Evolutionary conservation across 805 yeast genomes (phyloP).

Genomic region (Barnettozyma siamensis): DNA sequence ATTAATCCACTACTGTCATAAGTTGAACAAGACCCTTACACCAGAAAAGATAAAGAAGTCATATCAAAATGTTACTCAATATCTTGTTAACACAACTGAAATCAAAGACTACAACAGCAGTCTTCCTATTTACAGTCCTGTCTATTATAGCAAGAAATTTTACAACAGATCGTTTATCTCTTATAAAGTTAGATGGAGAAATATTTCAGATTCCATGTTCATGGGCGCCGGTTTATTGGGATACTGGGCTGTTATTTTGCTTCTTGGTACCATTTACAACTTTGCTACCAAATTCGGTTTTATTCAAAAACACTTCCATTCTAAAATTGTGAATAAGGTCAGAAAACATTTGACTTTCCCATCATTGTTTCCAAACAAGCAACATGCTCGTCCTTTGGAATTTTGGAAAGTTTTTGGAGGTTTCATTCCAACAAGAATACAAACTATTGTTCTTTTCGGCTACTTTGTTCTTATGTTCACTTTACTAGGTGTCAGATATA

Average conservation of each 20-base stretch:
- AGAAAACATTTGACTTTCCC: conserved; percentile 17
- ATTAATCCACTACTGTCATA: conserved; percentile 26
- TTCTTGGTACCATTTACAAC: conserved; percentile 33
- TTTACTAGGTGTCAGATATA: conserved; percentile 18
- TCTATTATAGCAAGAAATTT: conserved; percentile 23
- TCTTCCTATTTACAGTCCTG: conserved; percentile 32
- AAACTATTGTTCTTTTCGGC: conserved; percentile 30
- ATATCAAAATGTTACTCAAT: conserved; percentile 40
- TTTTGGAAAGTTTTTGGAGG: conserved; percentile 16
- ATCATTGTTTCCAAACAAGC: conserved; percentile 13
- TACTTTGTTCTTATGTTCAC: conserved; percentile 22
- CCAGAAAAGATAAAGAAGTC: conserved; percentile 30
- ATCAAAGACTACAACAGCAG: conserved; percentile 31
- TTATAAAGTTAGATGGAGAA: conserved; percentile 28
- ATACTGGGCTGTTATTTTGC: conserved; percentile 42
- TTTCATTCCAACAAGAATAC: conserved; percentile 21
- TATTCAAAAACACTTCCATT: conserved; percentile 12
- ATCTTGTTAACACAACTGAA: conserved; percentile 30
- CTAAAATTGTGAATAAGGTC: conserved; percentile 10
- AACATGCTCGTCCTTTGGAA: conserved; percentile 18
- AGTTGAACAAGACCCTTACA: conserved; percentile 25
- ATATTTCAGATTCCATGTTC: conserved; percentile 36
- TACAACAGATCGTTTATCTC: conserved; percentile 25
- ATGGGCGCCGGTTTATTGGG: conserved; percentile 43
- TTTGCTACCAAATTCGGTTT: conserved; percentile 14